Evolutionary conservation across 2,329 filamentous ascomycete genomes (phyloP), one percentile per base, ranked within the genome.

Genomic region (Fusarium tricinctum): DNA sequence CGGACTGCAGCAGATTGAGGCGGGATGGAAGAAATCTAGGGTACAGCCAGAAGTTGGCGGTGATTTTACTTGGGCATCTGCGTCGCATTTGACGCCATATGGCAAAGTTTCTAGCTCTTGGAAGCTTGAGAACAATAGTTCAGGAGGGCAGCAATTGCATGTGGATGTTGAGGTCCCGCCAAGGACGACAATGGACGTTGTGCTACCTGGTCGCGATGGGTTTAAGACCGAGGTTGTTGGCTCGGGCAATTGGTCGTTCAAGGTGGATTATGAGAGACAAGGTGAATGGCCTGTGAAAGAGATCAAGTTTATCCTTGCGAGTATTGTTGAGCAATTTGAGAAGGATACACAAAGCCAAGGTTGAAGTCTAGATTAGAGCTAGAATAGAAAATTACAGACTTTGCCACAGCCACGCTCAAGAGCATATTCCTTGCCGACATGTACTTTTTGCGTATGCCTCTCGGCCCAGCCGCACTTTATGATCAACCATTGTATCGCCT

Each of bases 21-120:
- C 72, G 1, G 75, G 75, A 0, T 77, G 74, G 75, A 76, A 68
- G 46, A 74, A 22, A 28, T 55, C 67, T 0, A 60, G 49, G 13
- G 55, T 71, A 1, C 57, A 64, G 14, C 72, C 71, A 2, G 60
- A 69, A 8, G 47, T 74, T 2, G 63, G 50, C 2, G 72, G 66
- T 3, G 63, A 69, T 1, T 74, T 74, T 15, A 70, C 48, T 2
- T 71, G 54, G 40, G 71, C 72, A 0, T 61, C 56, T 8, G 68
- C 72, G 0, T 52, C 66, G 3, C 72, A 74, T n/a, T 9, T 69
- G 0, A 73, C 71, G 22, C 71, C 71, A 1, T 73, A 74, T 19
- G 72, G 72, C 6, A 71, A 13, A 0, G 66, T 70, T 3, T 73
- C 70, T 0, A 69, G 63, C 26, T 70, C 48, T 13, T 73, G 71